Evolutionary conservation across 305 asterid genomes (phyloP).

Genomic region (Solanum hybrid): DNA sequence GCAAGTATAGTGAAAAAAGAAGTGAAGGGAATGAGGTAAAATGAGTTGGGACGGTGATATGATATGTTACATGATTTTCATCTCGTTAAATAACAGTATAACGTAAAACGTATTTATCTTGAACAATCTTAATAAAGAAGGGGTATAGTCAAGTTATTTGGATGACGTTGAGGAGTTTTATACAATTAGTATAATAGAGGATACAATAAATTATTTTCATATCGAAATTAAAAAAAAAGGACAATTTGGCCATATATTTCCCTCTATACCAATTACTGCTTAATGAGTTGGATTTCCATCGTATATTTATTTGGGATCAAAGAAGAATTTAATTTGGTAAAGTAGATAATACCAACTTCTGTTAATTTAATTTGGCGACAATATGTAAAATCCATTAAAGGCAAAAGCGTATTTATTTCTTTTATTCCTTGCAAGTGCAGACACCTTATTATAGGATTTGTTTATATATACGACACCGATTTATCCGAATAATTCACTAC

Average conservation of each 20-base stretch:
- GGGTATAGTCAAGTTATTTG: not conserved
- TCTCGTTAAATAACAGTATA: not conserved
- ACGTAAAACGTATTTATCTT: not conserved
- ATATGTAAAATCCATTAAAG: not conserved
- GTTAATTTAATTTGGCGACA: not conserved
- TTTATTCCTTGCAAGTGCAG: not conserved
- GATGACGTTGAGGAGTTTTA: not conserved
- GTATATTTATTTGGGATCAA: not conserved
- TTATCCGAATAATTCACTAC: not conserved
- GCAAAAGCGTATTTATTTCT: not conserved
- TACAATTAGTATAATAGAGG: not conserved
- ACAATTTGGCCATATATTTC: not conserved
- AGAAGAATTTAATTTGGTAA: not conserved
- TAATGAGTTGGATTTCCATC: not conserved
- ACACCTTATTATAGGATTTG: not conserved
- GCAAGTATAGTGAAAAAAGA: too few species aligned
- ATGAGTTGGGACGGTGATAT: not conserved
- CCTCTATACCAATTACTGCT: not conserved
- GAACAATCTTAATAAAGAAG: not conserved
- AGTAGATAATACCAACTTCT: not conserved
- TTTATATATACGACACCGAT: not conserved
- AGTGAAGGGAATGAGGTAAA: not conserved
- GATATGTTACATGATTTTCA: not conserved
- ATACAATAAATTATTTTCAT: not conserved
- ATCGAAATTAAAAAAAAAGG: too few species aligned